A percentile compares a stretch with the other conserved stretches of the same genome.
Evolutionary conservation across 1,284 basidiomycete species (phyloP).

Genomic region (Fomitopsis schrenkii): DNA sequence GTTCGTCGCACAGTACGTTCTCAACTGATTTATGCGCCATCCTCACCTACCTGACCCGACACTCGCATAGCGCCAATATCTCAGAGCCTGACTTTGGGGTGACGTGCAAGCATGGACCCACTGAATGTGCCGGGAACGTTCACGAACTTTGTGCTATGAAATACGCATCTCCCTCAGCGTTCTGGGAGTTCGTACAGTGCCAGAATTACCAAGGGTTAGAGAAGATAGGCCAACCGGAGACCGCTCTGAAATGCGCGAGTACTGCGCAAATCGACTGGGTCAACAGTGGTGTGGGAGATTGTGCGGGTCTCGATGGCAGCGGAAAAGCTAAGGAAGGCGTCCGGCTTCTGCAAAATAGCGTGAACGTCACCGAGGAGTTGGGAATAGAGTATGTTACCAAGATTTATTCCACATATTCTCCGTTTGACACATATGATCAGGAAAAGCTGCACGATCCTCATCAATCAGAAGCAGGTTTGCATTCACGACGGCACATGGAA

Average conservation of each 20-base stretch:
- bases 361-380: constrained; percentile 41
- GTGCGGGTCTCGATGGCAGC: constrained; percentile 53
- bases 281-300: constrained; percentile 50
- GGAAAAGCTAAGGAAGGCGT: constrained; percentile 60
- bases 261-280: constrained; percentile 69
- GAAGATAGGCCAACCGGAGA: constrained; percentile 62
- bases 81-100: constrained; percentile 68
- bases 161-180: constrained; percentile 45
- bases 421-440: constrained; percentile 30
- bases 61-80: constrained; percentile 50
- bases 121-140: constrained; percentile 85
- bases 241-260: constrained; percentile 63
- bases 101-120: constrained; percentile 71
- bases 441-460: constrained; percentile 83
- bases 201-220: constrained; percentile 68
- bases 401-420: not conserved
- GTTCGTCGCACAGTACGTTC: constrained; percentile 72
- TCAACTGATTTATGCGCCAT: not conserved
- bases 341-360: constrained; percentile 56
- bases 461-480: constrained; percentile 67
- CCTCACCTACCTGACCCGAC: not conserved
- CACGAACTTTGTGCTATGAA: constrained; percentile 78
- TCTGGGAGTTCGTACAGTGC: constrained; percentile 77
- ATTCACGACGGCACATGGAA: constrained; percentile 79
- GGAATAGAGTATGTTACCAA: constrained; percentile 50